Evolutionary conservation across 2,329 filamentous ascomycete genomes (phyloP).

Genomic region (Lachnum nothofagi): DNA sequence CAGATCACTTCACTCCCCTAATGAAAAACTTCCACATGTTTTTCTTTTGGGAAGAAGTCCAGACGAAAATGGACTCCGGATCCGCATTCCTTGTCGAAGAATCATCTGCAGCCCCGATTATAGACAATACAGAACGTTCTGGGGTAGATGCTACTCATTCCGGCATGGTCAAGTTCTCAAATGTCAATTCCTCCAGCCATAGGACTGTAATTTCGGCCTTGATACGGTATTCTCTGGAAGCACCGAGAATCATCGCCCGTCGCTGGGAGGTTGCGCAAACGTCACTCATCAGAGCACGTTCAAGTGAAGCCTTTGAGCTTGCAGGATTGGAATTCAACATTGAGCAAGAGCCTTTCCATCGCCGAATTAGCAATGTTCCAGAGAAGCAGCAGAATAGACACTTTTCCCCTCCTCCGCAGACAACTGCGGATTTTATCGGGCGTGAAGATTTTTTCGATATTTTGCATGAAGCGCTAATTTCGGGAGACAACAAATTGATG

Average conservation of each 20-base stretch:
- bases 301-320: background rate
- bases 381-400: background rate
- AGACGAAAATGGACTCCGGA: background rate
- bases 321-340: background rate
- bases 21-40: conserved; percentile 11
- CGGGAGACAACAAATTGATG: no score
- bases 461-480: background rate
- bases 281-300: background rate
- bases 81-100: conserved; percentile 7
- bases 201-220: no score
- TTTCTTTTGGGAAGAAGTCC: conserved; percentile 14
- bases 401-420: background rate
- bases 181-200: no score
- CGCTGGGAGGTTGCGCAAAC: background rate
- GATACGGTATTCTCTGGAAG: background rate
- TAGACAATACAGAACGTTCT: conserved; percentile 25
- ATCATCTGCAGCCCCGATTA: conserved; percentile 5
- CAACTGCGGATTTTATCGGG: background rate
- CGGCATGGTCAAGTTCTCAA: conserved; percentile 30
- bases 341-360: background rate
- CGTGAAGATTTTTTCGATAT: background rate
- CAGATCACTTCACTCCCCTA: conserved; percentile 23
- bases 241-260: background rate
- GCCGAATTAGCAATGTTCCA: background rate
- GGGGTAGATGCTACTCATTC: conserved; percentile 24